Conservation (phyloP, 805 yeast genomes). For the Candida andamanensis region DNA sequence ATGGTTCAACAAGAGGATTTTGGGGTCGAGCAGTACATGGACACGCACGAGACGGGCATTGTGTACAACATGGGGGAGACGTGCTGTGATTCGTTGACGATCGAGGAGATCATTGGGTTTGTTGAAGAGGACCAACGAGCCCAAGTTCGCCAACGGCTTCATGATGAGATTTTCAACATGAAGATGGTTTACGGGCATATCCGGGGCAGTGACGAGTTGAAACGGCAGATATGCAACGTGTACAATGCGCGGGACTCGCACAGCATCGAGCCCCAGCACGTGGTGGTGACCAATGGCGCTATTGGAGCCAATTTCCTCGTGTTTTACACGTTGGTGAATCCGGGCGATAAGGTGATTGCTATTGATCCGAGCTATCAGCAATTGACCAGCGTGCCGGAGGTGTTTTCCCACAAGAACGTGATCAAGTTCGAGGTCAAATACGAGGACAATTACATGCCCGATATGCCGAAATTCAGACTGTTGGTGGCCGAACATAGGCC, state of each 20-base stretch:
- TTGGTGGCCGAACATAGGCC: conserved; percentile 30
- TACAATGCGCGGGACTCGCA: conserved; percentile 29
- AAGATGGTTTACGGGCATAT: conserved; percentile 45
- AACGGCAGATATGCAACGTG: conserved; percentile 29
- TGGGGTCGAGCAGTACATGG: conserved; percentile 53
- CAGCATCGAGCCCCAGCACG: conserved; percentile 44
- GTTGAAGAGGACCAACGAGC: conserved; percentile 3
- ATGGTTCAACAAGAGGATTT: conserved; percentile 35
- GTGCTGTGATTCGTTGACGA: conserved; percentile 42
- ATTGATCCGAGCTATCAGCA: conserved; percentile 50
- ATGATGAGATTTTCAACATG: conserved; percentile 14
- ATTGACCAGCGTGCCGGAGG: conserved; percentile 41
- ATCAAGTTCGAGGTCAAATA: conserved; percentile 26
- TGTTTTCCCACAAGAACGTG: conserved; percentile 37
- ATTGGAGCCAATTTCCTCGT: conserved; percentile 50
- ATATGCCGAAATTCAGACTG: conserved; percentile 24
- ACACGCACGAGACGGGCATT: conserved; percentile 38
- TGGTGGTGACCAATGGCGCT: conserved; percentile 50
- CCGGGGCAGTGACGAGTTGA: conserved; percentile 39
- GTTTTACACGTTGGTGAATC: conserved; percentile 39
- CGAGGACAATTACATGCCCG: conserved; percentile 34
- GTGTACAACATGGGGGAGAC: conserved; percentile 47
- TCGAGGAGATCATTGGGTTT: conserved; percentile 32
- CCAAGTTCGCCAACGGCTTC: conserved; percentile 11
- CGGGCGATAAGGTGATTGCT: conserved; percentile 44